A percentile compares a stretch with the other conserved stretches of the same genome.
These are phyloP conservation scores for Claviceps maximensis DNA, from an alignment of 2,329 filamentous ascomycete genomes.

Conservation along the genomic window DNA sequence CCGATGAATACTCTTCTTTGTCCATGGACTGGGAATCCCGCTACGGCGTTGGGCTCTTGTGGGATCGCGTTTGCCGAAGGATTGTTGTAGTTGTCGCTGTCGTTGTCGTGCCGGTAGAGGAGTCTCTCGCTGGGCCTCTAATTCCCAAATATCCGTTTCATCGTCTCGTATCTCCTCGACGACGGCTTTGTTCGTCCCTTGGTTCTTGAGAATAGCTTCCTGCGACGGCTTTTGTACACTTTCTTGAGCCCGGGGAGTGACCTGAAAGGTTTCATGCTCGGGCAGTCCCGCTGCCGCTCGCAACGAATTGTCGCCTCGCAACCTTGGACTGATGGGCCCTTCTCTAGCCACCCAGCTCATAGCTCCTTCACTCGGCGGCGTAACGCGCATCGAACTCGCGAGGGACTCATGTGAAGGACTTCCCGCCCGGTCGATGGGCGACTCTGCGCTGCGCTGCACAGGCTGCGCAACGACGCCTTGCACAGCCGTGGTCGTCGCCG, in stretches of 20 bases:
- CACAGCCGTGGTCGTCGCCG: conserved; percentile 17
- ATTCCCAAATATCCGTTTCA: conserved; percentile 43
- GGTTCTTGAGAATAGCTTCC: background rate
- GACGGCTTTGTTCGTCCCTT: conserved; percentile 4
- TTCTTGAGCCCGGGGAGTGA: conserved; percentile 7
- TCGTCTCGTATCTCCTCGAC: conserved; percentile 19
- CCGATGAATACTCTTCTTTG: conserved; percentile 10
- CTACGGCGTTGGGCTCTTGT: conserved; percentile 11
- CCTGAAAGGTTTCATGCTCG: background rate
- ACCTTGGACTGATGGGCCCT: conserved; percentile 22
- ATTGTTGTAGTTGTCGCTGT: conserved; percentile 12
- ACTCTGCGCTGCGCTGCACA: conserved; percentile 15
- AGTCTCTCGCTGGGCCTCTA: conserved; percentile 38
- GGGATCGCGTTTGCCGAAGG: conserved; percentile 16
- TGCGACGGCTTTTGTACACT: conserved; percentile 8
- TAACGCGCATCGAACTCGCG: conserved; percentile 21
- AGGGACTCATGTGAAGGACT: conserved; percentile 14
- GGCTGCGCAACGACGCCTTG: conserved; percentile 13
- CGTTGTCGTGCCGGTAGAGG: conserved; percentile 19
- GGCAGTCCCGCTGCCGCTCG: conserved; percentile 14
- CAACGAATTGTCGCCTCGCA: conserved; percentile 23
- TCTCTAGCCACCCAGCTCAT: conserved; percentile 31
- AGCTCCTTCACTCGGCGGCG: conserved; percentile 20
- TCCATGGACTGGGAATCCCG: conserved; percentile 28
- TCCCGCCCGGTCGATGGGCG: conserved; percentile 2